phyloP scores from a whole-genome alignment of 2,329 filamentous ascomycete species.

The Fusarium temperatum region DNA sequence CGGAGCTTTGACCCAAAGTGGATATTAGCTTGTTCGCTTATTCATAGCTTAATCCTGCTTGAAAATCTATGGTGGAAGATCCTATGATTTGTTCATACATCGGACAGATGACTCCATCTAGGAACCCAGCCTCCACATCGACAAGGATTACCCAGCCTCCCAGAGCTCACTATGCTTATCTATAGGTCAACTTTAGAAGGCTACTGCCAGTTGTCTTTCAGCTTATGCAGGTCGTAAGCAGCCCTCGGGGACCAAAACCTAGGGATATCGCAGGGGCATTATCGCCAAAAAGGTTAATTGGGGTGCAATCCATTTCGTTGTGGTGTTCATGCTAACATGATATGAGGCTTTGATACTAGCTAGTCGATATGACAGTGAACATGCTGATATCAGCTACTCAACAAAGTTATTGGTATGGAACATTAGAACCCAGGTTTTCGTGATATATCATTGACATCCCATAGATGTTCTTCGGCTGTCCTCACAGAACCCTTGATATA shows the following conservation, averaged over 20 bases:
- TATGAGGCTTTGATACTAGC: neutral
- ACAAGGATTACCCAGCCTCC: neutral
- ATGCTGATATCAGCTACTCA: neutral
- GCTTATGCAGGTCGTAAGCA: neutral
- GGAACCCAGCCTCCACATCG: neutral
- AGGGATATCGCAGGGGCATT: neutral
- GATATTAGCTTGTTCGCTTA: neutral
- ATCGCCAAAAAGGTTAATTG: neutral
- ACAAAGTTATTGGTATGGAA: neutral
- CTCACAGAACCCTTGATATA: neutral
- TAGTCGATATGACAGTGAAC: neutral
- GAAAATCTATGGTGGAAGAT: neutral
- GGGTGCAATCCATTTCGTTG: neutral
- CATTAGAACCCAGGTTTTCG: too few relatives aligned
- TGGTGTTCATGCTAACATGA: neutral
- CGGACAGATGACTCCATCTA: neutral
- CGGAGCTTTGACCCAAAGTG: neutral
- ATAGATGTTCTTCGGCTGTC: constrained; percentile 8
- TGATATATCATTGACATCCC: accelerated
- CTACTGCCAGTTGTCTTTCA: neutral
- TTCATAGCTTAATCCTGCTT: neutral
- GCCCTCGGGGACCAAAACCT: neutral
- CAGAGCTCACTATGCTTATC: neutral
- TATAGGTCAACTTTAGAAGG: neutral
- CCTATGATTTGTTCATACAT: neutral